Percentiles rank a stretch among this genome's conserved stretches.
Conservation (phyloP, 73 alveolate genomes). For the Stentor roeselii region DNA sequence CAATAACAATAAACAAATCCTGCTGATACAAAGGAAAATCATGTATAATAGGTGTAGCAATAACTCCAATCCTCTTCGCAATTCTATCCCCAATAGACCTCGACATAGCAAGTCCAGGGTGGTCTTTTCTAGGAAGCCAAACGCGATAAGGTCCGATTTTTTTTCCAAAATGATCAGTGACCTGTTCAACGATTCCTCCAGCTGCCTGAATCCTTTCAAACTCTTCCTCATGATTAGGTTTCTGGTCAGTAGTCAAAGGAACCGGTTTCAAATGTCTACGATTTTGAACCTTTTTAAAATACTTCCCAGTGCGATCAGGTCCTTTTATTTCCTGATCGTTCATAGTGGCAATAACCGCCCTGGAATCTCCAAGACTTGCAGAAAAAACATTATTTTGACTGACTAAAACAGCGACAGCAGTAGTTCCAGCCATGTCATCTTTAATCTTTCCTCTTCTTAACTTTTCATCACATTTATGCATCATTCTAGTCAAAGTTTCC, state of each 20-base stretch:
- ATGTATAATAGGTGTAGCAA: constrained; percentile 52
- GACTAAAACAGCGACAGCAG: background rate
- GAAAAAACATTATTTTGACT: background rate
- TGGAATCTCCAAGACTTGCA: background rate
- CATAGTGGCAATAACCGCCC: background rate
- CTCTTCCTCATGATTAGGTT: constrained; percentile 76
- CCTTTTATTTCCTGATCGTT: too few species aligned
- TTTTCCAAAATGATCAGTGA: constrained; percentile 54
- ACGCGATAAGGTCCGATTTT: constrained; percentile 78
- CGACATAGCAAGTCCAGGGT: constrained; percentile 95
- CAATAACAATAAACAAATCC: background rate
- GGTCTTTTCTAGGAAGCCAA: constrained; percentile 59
- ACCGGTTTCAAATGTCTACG: background rate
- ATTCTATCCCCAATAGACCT: constrained; percentile 92
- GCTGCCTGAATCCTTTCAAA: constrained; percentile 54
- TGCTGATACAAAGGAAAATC: background rate
- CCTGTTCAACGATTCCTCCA: constrained; percentile 73
- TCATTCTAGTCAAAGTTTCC: too few species aligned
- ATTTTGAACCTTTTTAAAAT: background rate
- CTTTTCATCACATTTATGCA: too few species aligned
- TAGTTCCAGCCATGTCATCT: background rate
- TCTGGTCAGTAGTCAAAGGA: constrained; percentile 73
- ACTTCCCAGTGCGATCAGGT: too few species aligned
- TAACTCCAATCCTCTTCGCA: constrained; percentile 88
- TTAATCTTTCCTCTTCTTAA: too few species aligned